phyloP scores from a whole-genome alignment of 768 basidiomycete species.

The Naematelia encephala region DNA sequence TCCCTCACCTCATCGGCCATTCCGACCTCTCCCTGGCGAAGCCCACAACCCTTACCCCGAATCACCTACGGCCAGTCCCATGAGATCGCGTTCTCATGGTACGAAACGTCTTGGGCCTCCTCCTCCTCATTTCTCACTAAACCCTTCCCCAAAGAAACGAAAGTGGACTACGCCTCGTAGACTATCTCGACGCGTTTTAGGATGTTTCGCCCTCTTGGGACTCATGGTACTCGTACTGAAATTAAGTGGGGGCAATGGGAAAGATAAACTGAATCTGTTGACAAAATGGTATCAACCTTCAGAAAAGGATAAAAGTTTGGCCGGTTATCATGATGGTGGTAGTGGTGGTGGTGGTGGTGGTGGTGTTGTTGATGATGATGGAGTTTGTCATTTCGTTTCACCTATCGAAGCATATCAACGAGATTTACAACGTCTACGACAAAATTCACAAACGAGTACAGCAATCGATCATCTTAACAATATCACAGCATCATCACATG shows the following conservation, averaged over 20 bases:
- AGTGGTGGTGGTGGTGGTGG: not conserved
- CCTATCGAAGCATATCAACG: constrained; percentile 45
- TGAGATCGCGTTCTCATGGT: not conserved
- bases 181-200: not conserved
- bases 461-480: not conserved
- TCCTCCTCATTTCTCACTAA: not conserved
- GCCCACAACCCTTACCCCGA: constrained; percentile 1
- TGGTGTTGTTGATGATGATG: constrained; percentile 15
- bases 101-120: not conserved
- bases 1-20: not conserved
- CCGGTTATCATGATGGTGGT: too few species aligned
- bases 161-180: not conserved
- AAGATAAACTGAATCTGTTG: too few species aligned
- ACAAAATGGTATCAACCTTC: too few species aligned
- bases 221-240: not conserved
- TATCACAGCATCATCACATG: too few species aligned
- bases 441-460: not conserved
- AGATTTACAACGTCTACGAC: constrained; percentile 36
- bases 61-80: constrained; percentile 1
- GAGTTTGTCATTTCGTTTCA: constrained; percentile 38
- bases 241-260: too few species aligned
- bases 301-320: too few species aligned
- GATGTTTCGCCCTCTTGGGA: not conserved
- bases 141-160: not conserved
- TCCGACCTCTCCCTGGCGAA: not conserved